These are phyloP conservation scores for Rhizophora apiculata DNA, from an alignment of 345 rosid species.

Conservation along the genomic window DNA sequence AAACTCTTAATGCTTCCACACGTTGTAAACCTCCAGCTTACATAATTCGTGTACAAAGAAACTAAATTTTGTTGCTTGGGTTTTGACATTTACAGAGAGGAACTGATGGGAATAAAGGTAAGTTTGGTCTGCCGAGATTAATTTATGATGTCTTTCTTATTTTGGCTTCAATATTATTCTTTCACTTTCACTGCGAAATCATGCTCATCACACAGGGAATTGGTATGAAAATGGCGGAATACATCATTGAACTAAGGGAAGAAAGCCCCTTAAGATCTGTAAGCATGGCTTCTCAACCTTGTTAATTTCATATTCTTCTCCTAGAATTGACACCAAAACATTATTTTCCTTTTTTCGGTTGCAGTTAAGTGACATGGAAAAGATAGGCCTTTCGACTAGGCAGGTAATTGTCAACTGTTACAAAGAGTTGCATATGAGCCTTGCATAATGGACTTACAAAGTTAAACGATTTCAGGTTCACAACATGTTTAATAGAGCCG, in stretches of 20 bases:
- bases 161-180: not conserved
- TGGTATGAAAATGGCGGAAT: constrained; percentile 71
- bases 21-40: not conserved
- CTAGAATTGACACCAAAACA: not conserved
- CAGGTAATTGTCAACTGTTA: constrained; percentile 36
- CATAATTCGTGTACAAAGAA: constrained; percentile 7
- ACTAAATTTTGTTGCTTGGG: constrained; percentile 10
- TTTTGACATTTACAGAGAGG: constrained; percentile 51
- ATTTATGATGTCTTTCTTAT: not conserved
- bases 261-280: constrained; percentile 65
- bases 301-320: not conserved
- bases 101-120: constrained; percentile 77
- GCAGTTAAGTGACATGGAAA: constrained; percentile 76
- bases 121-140: not conserved
- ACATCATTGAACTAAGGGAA: constrained; percentile 66
- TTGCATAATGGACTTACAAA: not conserved
- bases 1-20: not conserved
- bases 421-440: no score
- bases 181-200: not conserved
- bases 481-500: constrained; percentile 57
- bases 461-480: constrained; percentile 36
- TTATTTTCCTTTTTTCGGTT: not conserved
- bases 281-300: constrained; percentile 7
- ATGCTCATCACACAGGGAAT: constrained; percentile 53
- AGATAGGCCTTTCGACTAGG: constrained; percentile 82